Percentiles rank a stretch among this genome's conserved stretches.
These are phyloP conservation scores for Mrakiaceae sp. DNA, from an alignment of 1,284 basidiomycete species.

Conservation along the genomic window DNA sequence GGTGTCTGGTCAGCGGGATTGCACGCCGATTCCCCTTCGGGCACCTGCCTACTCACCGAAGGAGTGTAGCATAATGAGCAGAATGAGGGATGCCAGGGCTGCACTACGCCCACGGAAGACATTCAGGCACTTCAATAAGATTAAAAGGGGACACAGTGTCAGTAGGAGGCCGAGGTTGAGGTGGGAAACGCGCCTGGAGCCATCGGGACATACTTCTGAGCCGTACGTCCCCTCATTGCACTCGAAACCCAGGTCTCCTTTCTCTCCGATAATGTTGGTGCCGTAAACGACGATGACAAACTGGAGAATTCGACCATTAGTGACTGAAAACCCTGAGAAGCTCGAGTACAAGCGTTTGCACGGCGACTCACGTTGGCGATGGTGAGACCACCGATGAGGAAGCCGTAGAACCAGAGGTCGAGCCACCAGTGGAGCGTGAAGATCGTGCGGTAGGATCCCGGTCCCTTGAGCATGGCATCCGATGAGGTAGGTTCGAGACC, in stretches of 20 bases:
- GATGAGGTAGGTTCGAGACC: slow-evolving; percentile 42
- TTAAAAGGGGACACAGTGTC: too few relatives aligned
- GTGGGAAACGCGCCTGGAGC: too few relatives aligned
- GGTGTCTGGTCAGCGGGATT: slow-evolving; percentile 8
- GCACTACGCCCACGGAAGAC: slow-evolving; percentile 48
- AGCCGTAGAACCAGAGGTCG: slow-evolving; percentile 44
- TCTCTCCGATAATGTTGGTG: too few relatives aligned
- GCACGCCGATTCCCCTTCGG: slow-evolving; percentile 19
- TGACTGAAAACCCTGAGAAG: too few relatives aligned
- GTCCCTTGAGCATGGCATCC: slow-evolving; percentile 50
- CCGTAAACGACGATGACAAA: too few relatives aligned
- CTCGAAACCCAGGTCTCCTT: too few relatives aligned
- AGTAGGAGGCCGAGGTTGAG: too few relatives aligned
- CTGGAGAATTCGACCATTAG: too few relatives aligned
- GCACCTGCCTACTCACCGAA: slow-evolving; percentile 23
- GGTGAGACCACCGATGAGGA: slow-evolving; percentile 49
- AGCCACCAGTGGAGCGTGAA: slow-evolving; percentile 41
- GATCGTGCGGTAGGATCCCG: slow-evolving; percentile 42
- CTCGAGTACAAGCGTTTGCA: too few relatives aligned
- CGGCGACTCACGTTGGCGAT: slow-evolving; percentile 23
- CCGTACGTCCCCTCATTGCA: too few relatives aligned
- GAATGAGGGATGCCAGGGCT: slow-evolving; percentile 45
- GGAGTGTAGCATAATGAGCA: slow-evolving; percentile 40
- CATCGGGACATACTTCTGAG: too few relatives aligned
- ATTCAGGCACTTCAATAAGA: slow-evolving; percentile 26